These are phyloP conservation scores for Mycena chlorophos DNA, from an alignment of 768 basidiomycete genomes.

Conservation along the genomic window DNA sequence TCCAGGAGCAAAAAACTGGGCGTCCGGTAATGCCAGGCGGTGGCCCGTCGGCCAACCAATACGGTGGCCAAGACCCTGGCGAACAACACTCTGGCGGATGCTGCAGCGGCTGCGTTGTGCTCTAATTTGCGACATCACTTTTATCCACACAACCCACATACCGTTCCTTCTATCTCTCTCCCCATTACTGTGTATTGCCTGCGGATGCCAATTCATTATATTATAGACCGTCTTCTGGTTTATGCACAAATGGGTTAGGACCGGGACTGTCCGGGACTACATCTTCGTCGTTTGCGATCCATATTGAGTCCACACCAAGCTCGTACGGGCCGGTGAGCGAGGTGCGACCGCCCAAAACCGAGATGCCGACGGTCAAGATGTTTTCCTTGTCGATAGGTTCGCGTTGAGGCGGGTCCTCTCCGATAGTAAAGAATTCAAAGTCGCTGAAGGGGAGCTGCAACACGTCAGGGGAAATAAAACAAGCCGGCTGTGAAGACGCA, in stretches of 20 bases:
- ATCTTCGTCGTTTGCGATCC: conserved; percentile 79
- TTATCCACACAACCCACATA: conserved; percentile 11
- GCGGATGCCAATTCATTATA: conserved; percentile 13
- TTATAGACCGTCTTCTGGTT: neutral
- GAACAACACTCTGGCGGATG: conserved; percentile 62
- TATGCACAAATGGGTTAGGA: conserved; percentile 12
- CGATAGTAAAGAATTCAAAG: conserved; percentile 74
- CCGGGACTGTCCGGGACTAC: conserved; percentile 31
- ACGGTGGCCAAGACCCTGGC: conserved; percentile 46
- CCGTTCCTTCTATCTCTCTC: conserved; percentile 11
- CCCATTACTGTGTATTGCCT: conserved; percentile 9
- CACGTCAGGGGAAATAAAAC: conserved; percentile 19
- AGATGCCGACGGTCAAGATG: conserved; percentile 82
- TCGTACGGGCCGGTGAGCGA: conserved; percentile 76
- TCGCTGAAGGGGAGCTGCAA: conserved; percentile 76
- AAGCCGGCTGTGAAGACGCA: too few relatives aligned
- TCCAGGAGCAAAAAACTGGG: conserved; percentile 76
- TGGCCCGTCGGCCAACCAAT: conserved; percentile 47
- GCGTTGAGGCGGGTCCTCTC: conserved; percentile 67
- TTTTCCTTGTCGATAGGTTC: conserved; percentile 75
- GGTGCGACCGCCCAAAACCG: conserved; percentile 82
- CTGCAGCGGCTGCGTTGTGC: conserved; percentile 69
- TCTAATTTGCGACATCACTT: conserved; percentile 34
- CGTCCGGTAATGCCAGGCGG: conserved; percentile 59
- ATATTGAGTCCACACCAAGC: conserved; percentile 77